Evolutionary conservation across 345 rosid genomes (phyloP), one percentile per base, ranked within the genome.

Genomic region (Eucalyptus pauciflora): DNA sequence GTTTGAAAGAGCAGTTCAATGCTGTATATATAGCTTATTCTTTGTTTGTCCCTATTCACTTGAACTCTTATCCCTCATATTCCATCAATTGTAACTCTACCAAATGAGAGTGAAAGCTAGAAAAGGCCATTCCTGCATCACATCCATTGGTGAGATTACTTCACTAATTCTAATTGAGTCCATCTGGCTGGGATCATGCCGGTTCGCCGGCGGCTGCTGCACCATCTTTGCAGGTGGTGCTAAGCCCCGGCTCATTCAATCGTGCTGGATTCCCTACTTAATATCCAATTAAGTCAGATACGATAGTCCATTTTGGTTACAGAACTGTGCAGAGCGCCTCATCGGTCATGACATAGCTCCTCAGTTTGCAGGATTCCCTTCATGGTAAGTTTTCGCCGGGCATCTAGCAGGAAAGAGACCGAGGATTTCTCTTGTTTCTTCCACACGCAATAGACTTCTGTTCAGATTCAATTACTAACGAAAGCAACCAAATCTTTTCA

Each of bases 341-440:
- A n/a, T 67, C 27, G 3, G 46, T 62, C 67, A 25, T 20, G n/a
- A 37, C 80, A 96, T 96, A 29, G 99, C 99, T 29, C 97, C 99
- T 10, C 94, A 94, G 50, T 91, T 92, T 87, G 99, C 99, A 52
- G 56, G 56, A 52, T 52, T 52, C 56, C 56, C 56, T 52, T 18
- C 58, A 7, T 52, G 58, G 58, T 7, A 52, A 51, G 22, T 51
- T 51, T 17, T 51, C 56, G 9, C 56, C 22, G 9, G 56, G 22
- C 22, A 51, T 18, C 31, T 11, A 33, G 51, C 13, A 37, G 37
- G 13, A 60, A 50, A 41, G 71, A 62, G 33, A 62, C 37, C 71
- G 17, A 62, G 18, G 29, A 13, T 29, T 62, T 13, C 71, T 29
- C 58, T 52, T 6, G 37, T 62, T 62, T 52, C 33, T 62, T 13